Conservation (phyloP, 768 basidiomycete genomes). For the Phylloporus arenicola region DNA sequence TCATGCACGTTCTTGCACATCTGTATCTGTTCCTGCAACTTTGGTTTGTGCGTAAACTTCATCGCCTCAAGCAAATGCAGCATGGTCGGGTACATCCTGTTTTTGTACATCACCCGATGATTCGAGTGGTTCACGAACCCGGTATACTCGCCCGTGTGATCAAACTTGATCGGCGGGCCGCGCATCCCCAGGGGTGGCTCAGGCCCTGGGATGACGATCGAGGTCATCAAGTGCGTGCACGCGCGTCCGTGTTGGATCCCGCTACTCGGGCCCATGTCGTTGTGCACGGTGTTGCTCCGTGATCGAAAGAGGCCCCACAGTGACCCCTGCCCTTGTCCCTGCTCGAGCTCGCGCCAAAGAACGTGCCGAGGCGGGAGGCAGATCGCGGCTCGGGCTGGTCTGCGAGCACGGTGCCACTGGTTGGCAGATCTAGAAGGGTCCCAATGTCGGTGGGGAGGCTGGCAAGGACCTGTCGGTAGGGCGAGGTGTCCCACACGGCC, state of each 20-base stretch:
- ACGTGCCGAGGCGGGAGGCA: conserved; percentile 12
- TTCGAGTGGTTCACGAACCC: conserved; percentile 65
- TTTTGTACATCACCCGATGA: conserved; percentile 52
- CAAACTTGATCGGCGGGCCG: conserved; percentile 34
- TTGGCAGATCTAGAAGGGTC: conserved; percentile 9
- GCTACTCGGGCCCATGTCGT: conserved; percentile 13
- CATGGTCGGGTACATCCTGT: conserved; percentile 59
- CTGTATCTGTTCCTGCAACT: conserved; percentile 55
- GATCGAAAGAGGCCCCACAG: conserved; percentile 44
- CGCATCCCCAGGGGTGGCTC: conserved; percentile 8
- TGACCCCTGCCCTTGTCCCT: conserved; percentile 32
- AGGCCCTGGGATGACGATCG: conserved; percentile 22
- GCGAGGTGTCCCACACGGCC: conserved; percentile 53
- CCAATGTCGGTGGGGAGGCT: conserved; percentile 44
- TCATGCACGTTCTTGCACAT: conserved; percentile 34
- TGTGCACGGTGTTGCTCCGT: conserved; percentile 28
- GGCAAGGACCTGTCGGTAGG: conserved; percentile 48
- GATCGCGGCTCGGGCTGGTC: conserved; percentile 17
- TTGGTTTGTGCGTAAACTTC: conserved; percentile 53
- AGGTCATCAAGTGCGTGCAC: conserved; percentile 18
- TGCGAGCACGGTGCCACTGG: neutral
- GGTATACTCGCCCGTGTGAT: conserved; percentile 36
- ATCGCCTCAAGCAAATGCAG: conserved; percentile 73
- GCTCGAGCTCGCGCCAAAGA: conserved; percentile 25
- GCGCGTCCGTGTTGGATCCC: conserved; percentile 14